A percentile compares a stretch with the other conserved stretches of the same genome.
Evolutionary conservation across 2,329 filamentous ascomycete species (phyloP).

Genomic region (Botryosphaeria dothidea): DNA sequence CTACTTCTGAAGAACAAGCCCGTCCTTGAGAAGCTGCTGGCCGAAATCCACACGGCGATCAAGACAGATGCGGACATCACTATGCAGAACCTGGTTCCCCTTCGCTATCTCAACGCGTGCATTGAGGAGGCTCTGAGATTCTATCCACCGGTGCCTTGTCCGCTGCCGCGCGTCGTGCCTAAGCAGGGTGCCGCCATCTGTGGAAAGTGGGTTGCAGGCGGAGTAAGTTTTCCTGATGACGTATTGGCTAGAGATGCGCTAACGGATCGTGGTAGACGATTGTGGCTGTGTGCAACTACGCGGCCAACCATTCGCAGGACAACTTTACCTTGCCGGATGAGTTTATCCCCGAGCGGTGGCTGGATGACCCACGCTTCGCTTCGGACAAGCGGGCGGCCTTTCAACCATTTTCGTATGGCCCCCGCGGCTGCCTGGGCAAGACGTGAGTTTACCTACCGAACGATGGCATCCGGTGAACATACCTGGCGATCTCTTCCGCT

Average conservation of each 20-base stretch:
- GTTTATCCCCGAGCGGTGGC: slow-evolving; percentile 46
- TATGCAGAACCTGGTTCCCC: background rate
- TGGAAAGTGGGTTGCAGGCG: slow-evolving; percentile 37
- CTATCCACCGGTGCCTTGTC: slow-evolving; percentile 42
- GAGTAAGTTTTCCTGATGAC: slow-evolving; percentile 20
- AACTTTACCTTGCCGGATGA: slow-evolving; percentile 38
- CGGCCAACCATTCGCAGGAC: slow-evolving; percentile 11
- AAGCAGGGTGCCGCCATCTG: slow-evolving; percentile 37
- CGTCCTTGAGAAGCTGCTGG: background rate
- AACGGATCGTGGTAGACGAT: slow-evolving; percentile 16
- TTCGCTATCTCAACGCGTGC: slow-evolving; percentile 21
- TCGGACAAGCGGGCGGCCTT: slow-evolving; percentile 35
- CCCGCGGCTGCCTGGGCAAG: slow-evolving; percentile 40
- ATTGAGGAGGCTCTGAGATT: slow-evolving; percentile 44
- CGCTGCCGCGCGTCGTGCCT: slow-evolving; percentile 35
- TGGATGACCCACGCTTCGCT: slow-evolving; percentile 28
- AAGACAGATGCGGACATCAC: background rate
- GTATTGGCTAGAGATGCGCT: background rate
- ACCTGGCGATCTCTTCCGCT: background rate
- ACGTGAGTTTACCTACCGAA: slow-evolving; percentile 29
- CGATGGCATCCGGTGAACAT: background rate
- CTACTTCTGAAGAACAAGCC: slow-evolving; percentile 29
- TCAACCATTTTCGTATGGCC: slow-evolving; percentile 47
- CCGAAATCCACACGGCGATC: too few species aligned
- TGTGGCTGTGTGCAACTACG: slow-evolving; percentile 22